A percentile compares a stretch with the other conserved stretches of the same genome.
These are phyloP conservation scores for barrel medic (Medicago truncatula) DNA, from an alignment of 306 rosid genomes.

Conservation along the genomic window DNA sequence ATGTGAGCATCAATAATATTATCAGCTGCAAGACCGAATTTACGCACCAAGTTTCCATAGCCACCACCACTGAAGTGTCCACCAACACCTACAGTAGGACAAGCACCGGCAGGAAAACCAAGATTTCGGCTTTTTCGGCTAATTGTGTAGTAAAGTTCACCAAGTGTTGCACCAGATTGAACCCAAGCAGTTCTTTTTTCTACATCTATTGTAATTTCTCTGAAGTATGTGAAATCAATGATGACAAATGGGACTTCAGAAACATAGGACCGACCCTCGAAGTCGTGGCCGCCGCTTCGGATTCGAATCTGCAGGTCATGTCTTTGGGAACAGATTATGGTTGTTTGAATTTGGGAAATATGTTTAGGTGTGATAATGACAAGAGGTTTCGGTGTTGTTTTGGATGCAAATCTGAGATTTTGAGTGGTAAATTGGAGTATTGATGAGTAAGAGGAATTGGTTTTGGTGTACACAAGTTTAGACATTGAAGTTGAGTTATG, in stretches of 20 bases:
- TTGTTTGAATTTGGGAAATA: conserved; percentile 40
- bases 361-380: conserved; percentile 37
- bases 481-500: conserved; percentile 49
- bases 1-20: conserved; percentile 41
- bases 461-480: conserved; percentile 50
- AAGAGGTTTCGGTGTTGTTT: conserved; percentile 33
- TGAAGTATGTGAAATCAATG: conserved; percentile 16
- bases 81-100: conserved; percentile 43
- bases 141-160: conserved; percentile 45
- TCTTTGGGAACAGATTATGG: conserved; percentile 33
- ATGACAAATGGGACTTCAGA: conserved; percentile 42
- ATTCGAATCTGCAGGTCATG: conserved; percentile 27
- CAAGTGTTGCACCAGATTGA: conserved; percentile 46
- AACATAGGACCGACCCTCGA: conserved; percentile 45
- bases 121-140: conserved; percentile 3
- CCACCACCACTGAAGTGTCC: conserved; percentile 50
- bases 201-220: not conserved
- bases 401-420: conserved; percentile 51
- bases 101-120: conserved; percentile 46
- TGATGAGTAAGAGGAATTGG: conserved; percentile 52
- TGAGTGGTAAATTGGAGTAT: conserved; percentile 42
- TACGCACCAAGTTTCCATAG: conserved; percentile 43
- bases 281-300: conserved; percentile 50
- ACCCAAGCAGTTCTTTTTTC: conserved; percentile 41
- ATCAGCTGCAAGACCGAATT: conserved; percentile 44